These are phyloP conservation scores for Phytopythium boreale DNA, from an alignment of 352 stramenopile genomes.

Conservation along the genomic window DNA sequence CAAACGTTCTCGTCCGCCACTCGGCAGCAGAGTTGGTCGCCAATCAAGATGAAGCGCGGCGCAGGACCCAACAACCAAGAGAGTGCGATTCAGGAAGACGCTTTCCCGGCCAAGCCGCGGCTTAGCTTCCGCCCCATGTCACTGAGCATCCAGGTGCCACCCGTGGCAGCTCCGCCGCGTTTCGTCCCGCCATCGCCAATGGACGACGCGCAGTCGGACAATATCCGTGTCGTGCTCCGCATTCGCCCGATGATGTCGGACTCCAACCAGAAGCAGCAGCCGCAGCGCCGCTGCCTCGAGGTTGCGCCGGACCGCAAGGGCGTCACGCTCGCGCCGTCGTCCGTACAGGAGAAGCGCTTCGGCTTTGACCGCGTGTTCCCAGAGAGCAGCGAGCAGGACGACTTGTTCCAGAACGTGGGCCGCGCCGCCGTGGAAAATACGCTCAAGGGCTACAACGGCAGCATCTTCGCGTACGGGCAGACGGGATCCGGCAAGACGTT, in stretches of 20 bases:
- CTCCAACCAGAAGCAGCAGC: slow-evolving; percentile 21
- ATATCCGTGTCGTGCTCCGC: slow-evolving; percentile 71
- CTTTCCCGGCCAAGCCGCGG: slow-evolving; percentile 13
- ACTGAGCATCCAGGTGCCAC: slow-evolving; percentile 3
- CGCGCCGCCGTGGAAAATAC: slow-evolving; percentile 77
- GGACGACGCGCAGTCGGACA: slow-evolving; percentile 38
- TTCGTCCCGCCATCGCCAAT: slow-evolving; percentile 8
- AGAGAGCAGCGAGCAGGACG: slow-evolving; percentile 63
- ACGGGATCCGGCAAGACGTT: slow-evolving; percentile 89
- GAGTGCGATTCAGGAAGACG: not conserved
- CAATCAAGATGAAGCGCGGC: not conserved
- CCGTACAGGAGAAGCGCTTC: slow-evolving; percentile 78
- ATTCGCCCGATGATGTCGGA: slow-evolving; percentile 45
- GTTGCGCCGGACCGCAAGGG: slow-evolving; percentile 54
- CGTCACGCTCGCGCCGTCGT: slow-evolving; percentile 52
- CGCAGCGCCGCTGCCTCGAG: slow-evolving; percentile 44
- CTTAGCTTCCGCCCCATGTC: slow-evolving; percentile 2
- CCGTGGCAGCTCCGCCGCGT: slow-evolving; percentile 17
- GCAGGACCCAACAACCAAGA: not conserved
- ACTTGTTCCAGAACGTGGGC: slow-evolving; percentile 78
- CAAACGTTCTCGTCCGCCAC: slow-evolving; percentile 13
- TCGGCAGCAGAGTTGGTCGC: slow-evolving; percentile 2
- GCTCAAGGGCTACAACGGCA: slow-evolving; percentile 85
- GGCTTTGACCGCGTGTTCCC: slow-evolving; percentile 83
- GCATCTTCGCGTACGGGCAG: slow-evolving; percentile 89